Base-by-base conservation (phyloP, 441 rosid genomes). In the Erodium chrysanthum region DNA sequence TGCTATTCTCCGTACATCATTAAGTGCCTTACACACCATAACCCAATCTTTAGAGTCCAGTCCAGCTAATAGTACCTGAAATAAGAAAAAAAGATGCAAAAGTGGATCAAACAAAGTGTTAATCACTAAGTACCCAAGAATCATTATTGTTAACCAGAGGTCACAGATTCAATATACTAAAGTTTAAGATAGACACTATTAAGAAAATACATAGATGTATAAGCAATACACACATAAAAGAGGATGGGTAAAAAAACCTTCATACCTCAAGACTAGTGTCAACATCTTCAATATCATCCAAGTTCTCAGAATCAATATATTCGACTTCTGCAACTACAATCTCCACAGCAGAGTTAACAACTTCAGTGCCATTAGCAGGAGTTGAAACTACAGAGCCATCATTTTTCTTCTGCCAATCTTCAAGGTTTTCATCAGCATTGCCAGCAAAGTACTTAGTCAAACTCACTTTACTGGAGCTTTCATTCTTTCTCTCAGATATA, bases 21-120 rank as follows among this genome's bases (percentile, higher is more conserved):
- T 92, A 35, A 92, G 88, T 52, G 96, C 79, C 65, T 86, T 96
- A 78, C 95, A 89, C 66, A 83, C 83, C 64, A 79, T 64, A 72
- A 92, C 72, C 98, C 98, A 92, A 73, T 90, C 96, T 74, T 90
- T 92, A 70, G 98, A 90, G 65, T 88, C 89, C 21, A 92, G 85
- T 40, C 94, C 93, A 76, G 81, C 70, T 67, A 89, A 48, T 67
- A 89, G 86, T 4, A 76, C 71, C 96, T 92, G 81, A 64, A 48
- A 74, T 18, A 71, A 18, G 4, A 40, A 69, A 67, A 67, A 20
- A 52, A 44, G 48, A 67, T 33, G 29, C 17, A 17, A 20, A 74
- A 7, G 22, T 58, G 71, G 7, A 54, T 65, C 29, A 68, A 7
- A 66, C 9, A 25, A 25, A 25, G 2, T 25, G 29, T 25, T 25